Conservation (phyloP, 331 rosid species). For the Acacia pycnantha region DNA sequence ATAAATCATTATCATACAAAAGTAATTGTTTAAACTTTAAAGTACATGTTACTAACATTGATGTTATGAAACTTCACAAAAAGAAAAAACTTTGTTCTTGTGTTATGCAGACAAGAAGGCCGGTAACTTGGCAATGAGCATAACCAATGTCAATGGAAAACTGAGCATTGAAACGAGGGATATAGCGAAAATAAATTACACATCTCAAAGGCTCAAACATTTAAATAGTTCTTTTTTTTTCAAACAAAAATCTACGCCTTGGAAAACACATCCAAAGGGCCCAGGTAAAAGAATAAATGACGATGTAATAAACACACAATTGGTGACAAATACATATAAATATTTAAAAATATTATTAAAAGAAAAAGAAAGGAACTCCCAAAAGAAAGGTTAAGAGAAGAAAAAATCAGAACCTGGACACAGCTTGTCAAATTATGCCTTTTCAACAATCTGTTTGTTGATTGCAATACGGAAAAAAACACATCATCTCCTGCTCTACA, state of each 20-base stretch:
- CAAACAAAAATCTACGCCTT: neutral
- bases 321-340: conserved; percentile 13
- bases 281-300: neutral
- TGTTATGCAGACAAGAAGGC: neutral
- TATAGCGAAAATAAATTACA: neutral
- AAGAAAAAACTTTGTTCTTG: neutral
- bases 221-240: neutral
- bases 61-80: neutral
- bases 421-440: conserved; percentile 3
- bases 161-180: neutral
- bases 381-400: neutral
- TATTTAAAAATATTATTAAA: neutral
- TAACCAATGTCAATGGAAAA: conserved; percentile 26
- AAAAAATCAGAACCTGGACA: conserved; percentile 5
- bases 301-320: conserved; percentile 1
- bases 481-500: neutral
- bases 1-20: neutral
- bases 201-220: neutral
- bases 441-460: conserved; percentile 12
- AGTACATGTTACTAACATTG: neutral
- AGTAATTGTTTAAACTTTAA: neutral
- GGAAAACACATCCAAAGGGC: neutral
- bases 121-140: neutral
- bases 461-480: neutral
- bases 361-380: neutral